Base-by-base conservation (phyloP, 306 rosid genomes). In the Neltuma alba region DNA sequence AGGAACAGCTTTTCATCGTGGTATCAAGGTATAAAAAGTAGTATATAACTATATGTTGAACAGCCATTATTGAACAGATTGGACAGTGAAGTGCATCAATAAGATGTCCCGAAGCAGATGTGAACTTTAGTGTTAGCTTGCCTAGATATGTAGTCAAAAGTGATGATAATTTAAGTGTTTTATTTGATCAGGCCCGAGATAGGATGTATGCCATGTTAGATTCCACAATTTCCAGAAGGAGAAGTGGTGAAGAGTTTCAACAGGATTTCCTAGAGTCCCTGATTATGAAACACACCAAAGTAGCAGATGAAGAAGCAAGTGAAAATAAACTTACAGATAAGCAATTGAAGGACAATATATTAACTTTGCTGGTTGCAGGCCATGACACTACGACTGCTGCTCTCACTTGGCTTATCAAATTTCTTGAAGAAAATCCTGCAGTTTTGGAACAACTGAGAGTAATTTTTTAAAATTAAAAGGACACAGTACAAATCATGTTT, bases 371-470 rank as follows among this genome's bases (percentile, higher is more conserved):
- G 33, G 88, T 93, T 82, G 98, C 98, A 45, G 98, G 98, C 13
- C 97, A 93, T 80, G 98, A 91, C 65, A 91, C 98, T 44, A 93
- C 98, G 10, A 93, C 98, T 50, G 98, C 97, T 77, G 97, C 88
- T 77, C 98, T 93, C 60, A 91, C 98, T 21, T 93, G 97, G 97
- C 75, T 93, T 12, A 74, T 88, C 79, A 91, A 93, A 75, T 93
- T 93, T 81, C 95, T 93, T 45, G 93, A 83, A 78, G 93, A 90
- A 76, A 93, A 93, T 69, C 92, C 90, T 28, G 5, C 55, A 69
- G 97, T 89, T 78, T 80, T 93, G 72, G 92, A 91, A 50, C 72
- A 86, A 81, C 74, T 93, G 48, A 83, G 98, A 66, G 97, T 91
- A 89, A 86, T 58, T 45, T 64, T 36, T 21, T 4, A 33, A n/a